Evolutionary conservation across 441 rosid species (phyloP), one percentile per base, ranked within the genome.

Genomic region (Populus hybrid): DNA sequence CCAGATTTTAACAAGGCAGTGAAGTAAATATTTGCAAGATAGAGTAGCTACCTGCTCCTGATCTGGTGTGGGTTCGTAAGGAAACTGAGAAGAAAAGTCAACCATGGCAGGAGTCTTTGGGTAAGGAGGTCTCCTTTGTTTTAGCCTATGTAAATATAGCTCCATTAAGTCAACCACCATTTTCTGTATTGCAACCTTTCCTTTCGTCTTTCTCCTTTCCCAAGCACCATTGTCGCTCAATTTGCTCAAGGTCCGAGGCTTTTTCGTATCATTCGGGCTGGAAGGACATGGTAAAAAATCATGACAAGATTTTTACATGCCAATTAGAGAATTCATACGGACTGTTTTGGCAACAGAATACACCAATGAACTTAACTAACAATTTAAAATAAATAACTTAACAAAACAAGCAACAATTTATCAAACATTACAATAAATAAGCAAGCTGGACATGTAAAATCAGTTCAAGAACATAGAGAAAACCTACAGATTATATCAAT

Each of bases 111-210:
- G 85, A 77, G 75, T 85, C 82, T 90, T 91, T 10, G 97, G 93
- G 83, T 91, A 91, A 42, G 97, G 95, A 69, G 88, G 88, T 79
- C 99, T 87, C 85, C 79, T 94, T 84, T 94, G 99, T 87, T 89
- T 87, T 80, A 95, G 88, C 85, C 99, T 89, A 72, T 93, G 95
- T 76, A 95, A 87, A 86, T 95, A 95, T n/a, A 95, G 88, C 88
- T 95, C 99, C 99, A 94, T 92, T 83, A 95, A 87, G 87, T 94
- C 97, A 75, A 94, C 98, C 71, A 94, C 97, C 98, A 95, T 95
- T 84, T 94, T 95, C 87, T 95, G 99, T 74, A 95, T 92, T 3
- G 97, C 97, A 78, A 94, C 93, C 86, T 90, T 95, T 36, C 99
- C 97, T 86, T 95, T 95, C n/a, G 90, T 90, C 92, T 95, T 95